Conservation (phyloP, 2,329 filamentous ascomycete species). For the Penicillium griseofulvum region DNA sequence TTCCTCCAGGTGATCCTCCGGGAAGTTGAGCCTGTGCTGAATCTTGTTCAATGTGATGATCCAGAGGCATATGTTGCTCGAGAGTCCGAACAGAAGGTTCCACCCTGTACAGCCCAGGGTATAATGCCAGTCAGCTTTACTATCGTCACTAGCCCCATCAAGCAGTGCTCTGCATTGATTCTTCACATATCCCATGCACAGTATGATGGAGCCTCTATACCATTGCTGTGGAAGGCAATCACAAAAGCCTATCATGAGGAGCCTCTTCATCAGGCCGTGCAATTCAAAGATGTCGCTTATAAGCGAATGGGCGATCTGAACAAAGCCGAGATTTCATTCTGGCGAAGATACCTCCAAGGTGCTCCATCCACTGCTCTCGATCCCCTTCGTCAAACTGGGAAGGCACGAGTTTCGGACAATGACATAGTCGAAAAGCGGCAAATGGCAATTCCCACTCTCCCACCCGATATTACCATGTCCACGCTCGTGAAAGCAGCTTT, state of each 20-base stretch:
- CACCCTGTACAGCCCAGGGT: background rate
- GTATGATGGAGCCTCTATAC: slow-evolving; percentile 3
- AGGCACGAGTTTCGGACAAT: background rate
- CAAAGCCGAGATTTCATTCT: background rate
- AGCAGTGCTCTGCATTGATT: background rate
- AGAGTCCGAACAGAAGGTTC: background rate
- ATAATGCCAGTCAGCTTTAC: background rate
- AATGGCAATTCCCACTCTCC: background rate
- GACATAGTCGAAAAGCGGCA: background rate
- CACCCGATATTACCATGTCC: slow-evolving; percentile 1
- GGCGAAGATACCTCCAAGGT: background rate
- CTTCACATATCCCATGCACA: slow-evolving; percentile 4
- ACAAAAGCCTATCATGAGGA: background rate
- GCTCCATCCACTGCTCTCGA: background rate
- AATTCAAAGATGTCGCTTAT: background rate
- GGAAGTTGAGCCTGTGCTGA: background rate
- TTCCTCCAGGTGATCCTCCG: slow-evolving; percentile 10
- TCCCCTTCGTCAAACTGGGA: background rate
- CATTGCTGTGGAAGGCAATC: slow-evolving; percentile 4
- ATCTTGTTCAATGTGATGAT: slow-evolving; percentile 7
- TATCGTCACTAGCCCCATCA: background rate
- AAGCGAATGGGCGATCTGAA: background rate
- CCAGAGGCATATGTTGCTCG: background rate
- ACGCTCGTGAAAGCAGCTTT: slow-evolving; percentile 10
- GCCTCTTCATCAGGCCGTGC: background rate